A percentile compares a stretch with the other conserved stretches of the same genome.
phyloP scores from a whole-genome alignment of 495 filamentous ascomycete genomes.

The Penicillium verhagenii region DNA sequence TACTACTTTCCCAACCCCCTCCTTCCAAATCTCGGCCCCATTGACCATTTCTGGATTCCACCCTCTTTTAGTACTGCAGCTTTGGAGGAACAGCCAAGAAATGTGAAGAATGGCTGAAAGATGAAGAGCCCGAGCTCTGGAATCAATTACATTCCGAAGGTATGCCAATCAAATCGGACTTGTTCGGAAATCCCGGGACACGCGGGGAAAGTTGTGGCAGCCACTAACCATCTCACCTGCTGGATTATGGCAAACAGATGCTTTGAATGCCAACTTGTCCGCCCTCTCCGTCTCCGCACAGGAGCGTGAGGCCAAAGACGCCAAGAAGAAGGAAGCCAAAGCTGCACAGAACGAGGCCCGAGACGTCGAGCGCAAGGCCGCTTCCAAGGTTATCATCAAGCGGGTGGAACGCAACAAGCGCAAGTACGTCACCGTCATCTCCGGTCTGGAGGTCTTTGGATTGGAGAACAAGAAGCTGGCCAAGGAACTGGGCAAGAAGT shows the following conservation, averaged over 20 bases:
- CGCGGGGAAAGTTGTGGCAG: not conserved
- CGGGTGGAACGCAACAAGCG: conserved; percentile 96
- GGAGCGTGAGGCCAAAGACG: conserved; percentile 90
- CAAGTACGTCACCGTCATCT: conserved; percentile 91
- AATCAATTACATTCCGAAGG: conserved; percentile 79
- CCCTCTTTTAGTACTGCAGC: conserved; percentile 83
- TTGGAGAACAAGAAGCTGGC: conserved; percentile 86
- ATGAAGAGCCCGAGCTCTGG: conserved; percentile 70
- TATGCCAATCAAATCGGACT: conserved; percentile 33
- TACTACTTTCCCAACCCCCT: not conserved
- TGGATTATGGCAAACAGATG: conserved; percentile 57
- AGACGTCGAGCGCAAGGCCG: conserved; percentile 71
- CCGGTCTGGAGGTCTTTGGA: conserved; percentile 84
- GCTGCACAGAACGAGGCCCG: conserved; percentile 80
- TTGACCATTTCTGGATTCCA: not conserved
- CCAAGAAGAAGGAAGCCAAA: conserved; percentile 91
- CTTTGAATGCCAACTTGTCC: conserved; percentile 75
- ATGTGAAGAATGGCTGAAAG: conserved; percentile 92
- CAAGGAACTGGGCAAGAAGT: conserved; percentile 49
- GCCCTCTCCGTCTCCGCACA: conserved; percentile 84
- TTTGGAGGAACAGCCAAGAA: conserved; percentile 98
- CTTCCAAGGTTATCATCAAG: conserved; percentile 85
- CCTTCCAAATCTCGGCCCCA: not conserved
- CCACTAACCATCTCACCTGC: not conserved
- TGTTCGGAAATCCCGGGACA: not conserved